phyloP scores from a whole-genome alignment of 2,329 filamentous ascomycete genomes.

The Neofusicoccum parvum region DNA sequence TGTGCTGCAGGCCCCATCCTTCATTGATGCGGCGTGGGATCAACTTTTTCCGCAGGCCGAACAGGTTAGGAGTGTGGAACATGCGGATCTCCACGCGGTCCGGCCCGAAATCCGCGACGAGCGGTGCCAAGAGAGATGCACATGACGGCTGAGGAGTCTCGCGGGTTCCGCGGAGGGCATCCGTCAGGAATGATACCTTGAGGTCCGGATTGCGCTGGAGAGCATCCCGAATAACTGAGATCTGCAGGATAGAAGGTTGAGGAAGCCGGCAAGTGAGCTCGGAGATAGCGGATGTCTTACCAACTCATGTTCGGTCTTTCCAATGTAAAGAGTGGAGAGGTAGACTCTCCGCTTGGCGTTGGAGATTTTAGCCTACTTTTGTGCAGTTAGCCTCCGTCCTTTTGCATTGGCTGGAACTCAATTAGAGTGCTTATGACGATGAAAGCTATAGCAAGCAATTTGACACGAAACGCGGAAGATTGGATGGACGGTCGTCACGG shows the following conservation, averaged over 20 bases:
- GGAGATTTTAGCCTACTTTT: slow-evolving; percentile 71
- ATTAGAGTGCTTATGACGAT: not conserved
- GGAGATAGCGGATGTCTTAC: slow-evolving; percentile 42
- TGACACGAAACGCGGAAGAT: not conserved
- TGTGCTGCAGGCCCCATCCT: slow-evolving; percentile 97
- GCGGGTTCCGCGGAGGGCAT: slow-evolving; percentile 86
- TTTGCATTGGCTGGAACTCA: not conserved
- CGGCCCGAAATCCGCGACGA: slow-evolving; percentile 81
- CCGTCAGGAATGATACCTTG: slow-evolving; percentile 85
- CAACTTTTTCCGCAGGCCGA: slow-evolving; percentile 78
- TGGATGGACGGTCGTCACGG: too few relatives aligned
- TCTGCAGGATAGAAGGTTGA: slow-evolving; percentile 46
- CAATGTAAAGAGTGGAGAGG: slow-evolving; percentile 95
- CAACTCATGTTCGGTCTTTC: slow-evolving; percentile 87
- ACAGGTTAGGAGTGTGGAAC: slow-evolving; percentile 97
- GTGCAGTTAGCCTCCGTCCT: not conserved
- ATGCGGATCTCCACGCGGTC: slow-evolving; percentile 89
- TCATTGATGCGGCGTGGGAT: slow-evolving; percentile 93
- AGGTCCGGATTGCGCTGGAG: slow-evolving; percentile 74
- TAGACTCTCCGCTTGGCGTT: slow-evolving; percentile 80
- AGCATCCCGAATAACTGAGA: slow-evolving; percentile 74
- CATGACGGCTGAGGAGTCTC: slow-evolving; percentile 85
- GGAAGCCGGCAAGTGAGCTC: not conserved
- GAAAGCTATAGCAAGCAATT: not conserved
- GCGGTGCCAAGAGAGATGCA: slow-evolving; percentile 80